phyloP scores from a whole-genome alignment of 2,329 filamentous ascomycete genomes.

The Cladophialophora yegresii region DNA sequence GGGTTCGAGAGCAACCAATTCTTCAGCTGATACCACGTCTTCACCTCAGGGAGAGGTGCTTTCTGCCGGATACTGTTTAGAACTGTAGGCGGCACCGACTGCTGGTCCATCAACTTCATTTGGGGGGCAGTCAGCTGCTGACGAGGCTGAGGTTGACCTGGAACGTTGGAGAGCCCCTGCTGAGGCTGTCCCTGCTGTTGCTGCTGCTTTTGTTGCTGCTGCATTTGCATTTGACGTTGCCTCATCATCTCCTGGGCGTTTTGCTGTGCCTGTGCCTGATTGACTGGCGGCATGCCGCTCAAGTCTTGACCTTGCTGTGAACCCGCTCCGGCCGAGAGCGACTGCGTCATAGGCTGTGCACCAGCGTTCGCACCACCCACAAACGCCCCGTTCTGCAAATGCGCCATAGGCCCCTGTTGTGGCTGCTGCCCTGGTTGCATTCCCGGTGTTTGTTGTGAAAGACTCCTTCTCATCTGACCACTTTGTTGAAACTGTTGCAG shows the following conservation, averaged over 20 bases:
- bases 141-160: slow-evolving; percentile 27
- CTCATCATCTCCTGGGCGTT: slow-evolving; percentile 34
- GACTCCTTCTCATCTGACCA: slow-evolving; percentile 34
- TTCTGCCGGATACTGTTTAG: slow-evolving; percentile 31
- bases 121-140: slow-evolving; percentile 31
- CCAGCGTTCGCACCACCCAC: slow-evolving; percentile 24
- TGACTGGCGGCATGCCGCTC: slow-evolving; percentile 12
- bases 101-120: slow-evolving; percentile 34
- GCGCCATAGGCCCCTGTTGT: slow-evolving; percentile 18
- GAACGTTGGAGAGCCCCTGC: slow-evolving; percentile 33
- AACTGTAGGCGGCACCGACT: slow-evolving; percentile 26
- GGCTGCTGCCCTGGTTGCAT: slow-evolving; percentile 20
- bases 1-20: slow-evolving; percentile 33
- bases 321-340: slow-evolving; percentile 33
- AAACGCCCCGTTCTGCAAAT: slow-evolving; percentile 31
- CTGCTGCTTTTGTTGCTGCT: slow-evolving; percentile 40
- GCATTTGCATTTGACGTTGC: slow-evolving; percentile 33
- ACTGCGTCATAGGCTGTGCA: slow-evolving; percentile 34
- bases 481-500: slow-evolving; percentile 33
- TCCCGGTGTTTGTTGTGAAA: slow-evolving; percentile 33
- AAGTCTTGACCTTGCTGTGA: slow-evolving; percentile 28
- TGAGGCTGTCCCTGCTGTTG: slow-evolving; percentile 37
- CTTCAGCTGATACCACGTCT: slow-evolving; percentile 33
- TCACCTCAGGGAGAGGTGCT: slow-evolving; percentile 25
- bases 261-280: slow-evolving; percentile 27